phyloP scores from a whole-genome alignment of 2,329 filamentous ascomycete species.

The Diaporthe vaccinii region DNA sequence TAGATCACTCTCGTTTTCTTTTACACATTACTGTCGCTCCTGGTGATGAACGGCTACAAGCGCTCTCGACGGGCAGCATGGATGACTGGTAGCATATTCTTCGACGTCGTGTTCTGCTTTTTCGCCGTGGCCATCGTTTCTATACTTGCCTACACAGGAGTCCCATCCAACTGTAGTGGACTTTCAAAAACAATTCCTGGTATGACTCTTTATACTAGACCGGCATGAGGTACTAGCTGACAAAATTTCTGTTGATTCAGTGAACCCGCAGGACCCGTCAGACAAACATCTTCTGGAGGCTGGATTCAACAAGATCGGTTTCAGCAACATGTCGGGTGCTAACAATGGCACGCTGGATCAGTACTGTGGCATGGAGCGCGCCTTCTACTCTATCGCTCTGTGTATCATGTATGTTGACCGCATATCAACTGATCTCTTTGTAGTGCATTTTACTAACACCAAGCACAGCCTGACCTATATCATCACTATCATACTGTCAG shows the following conservation, averaged over 20 bases:
- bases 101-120: slow-evolving; percentile 50
- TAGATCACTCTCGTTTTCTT: slow-evolving; percentile 50
- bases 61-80: slow-evolving; percentile 45
- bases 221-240: slow-evolving; percentile 37
- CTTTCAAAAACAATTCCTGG: slow-evolving; percentile 43
- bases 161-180: slow-evolving; percentile 52
- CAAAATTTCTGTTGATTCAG: not conserved
- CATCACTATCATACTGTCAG: slow-evolving; percentile 47
- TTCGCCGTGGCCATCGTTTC: slow-evolving; percentile 51
- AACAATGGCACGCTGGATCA: slow-evolving; percentile 48
- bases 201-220: slow-evolving; percentile 34
- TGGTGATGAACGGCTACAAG: slow-evolving; percentile 49
- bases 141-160: slow-evolving; percentile 50
- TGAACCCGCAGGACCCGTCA: not conserved
- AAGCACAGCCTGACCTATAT: slow-evolving; percentile 48
- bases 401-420: slow-evolving; percentile 47
- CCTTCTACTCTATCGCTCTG: slow-evolving; percentile 50
- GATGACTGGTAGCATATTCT: slow-evolving; percentile 48
- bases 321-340: slow-evolving; percentile 47
- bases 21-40: slow-evolving; percentile 50
- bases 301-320: slow-evolving; percentile 49
- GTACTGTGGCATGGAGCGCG: slow-evolving; percentile 50
- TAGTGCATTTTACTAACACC: not conserved
- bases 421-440: not conserved
- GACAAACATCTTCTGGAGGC: not conserved